phyloP scores from a whole-genome alignment of 768 basidiomycete species.

The Tricholoma hemisulphureum region DNA sequence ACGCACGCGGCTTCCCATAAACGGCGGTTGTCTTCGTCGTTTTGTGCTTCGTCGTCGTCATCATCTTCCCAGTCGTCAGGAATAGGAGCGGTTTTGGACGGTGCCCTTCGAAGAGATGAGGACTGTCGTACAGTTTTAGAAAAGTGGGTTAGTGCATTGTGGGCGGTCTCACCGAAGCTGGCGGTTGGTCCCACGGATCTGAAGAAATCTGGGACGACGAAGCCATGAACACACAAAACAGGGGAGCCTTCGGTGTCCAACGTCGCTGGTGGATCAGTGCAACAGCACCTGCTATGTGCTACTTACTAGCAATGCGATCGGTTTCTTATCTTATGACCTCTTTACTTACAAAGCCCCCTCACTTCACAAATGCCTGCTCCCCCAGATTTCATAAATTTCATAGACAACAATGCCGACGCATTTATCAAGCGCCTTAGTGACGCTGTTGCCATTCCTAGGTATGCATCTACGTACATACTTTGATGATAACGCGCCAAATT shows the following conservation, averaged over 20 bases:
- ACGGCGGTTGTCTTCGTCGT: constrained; percentile 44
- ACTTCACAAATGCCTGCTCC: constrained; percentile 46
- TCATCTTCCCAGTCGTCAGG: constrained; percentile 33
- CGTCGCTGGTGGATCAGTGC: too few relatives aligned
- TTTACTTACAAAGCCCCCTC: too few relatives aligned
- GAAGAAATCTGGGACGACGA: constrained; percentile 14
- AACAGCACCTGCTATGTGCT: too few relatives aligned
- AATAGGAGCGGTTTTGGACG: constrained; percentile 7
- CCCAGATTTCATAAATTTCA: constrained; percentile 44
- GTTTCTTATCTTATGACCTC: too few relatives aligned
- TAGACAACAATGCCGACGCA: constrained; percentile 66
- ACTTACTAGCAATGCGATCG: too few relatives aligned
- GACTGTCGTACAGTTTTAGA: constrained; percentile 8
- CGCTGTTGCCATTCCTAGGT: constrained; percentile 85
- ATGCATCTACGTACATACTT: constrained; percentile 10
- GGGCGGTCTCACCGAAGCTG: constrained; percentile 12
- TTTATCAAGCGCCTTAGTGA: constrained; percentile 80
- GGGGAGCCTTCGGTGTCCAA: neutral
- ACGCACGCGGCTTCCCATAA: constrained; percentile 76
- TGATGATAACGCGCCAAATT: neutral
- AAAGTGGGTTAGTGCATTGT: neutral
- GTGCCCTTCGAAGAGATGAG: constrained; percentile 9
- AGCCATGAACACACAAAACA: neutral
- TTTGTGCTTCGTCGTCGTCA: constrained; percentile 18
- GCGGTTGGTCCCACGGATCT: constrained; percentile 22